These are phyloP conservation scores for Tirmania nivea DNA, from an alignment of 495 filamentous ascomycete genomes.

Conservation along the genomic window DNA sequence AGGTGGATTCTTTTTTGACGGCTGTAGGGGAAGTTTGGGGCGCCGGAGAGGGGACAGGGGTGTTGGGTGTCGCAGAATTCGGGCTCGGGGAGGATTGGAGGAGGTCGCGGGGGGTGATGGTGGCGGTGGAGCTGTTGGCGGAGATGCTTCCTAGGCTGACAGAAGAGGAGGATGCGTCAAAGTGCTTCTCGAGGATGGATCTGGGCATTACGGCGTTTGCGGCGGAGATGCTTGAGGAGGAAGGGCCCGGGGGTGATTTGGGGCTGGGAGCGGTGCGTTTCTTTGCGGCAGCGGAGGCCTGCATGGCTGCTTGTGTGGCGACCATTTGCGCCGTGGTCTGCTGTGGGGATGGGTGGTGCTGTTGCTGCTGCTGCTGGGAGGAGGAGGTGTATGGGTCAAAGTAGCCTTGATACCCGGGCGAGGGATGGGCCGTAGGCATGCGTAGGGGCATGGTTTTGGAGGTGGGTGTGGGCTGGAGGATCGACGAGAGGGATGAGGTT, in stretches of 20 bases:
- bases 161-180: conserved; percentile 2
- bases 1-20: conserved; percentile 13
- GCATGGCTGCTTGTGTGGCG: conserved; percentile 20
- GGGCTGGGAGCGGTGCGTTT: conserved; percentile 16
- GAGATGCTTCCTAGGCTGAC: background rate
- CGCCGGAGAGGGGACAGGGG: conserved; percentile 18
- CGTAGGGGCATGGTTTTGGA: conserved; percentile 2
- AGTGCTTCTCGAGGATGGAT: conserved; percentile 1
- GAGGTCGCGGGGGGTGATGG: conserved; percentile 6
- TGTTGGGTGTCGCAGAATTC: conserved; percentile 1
- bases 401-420: conserved; percentile 11
- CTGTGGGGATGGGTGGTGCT: conserved; percentile 19
- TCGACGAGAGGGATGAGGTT: conserved; percentile 12
- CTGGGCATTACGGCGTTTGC: conserved; percentile 6
- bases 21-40: conserved; percentile 3
- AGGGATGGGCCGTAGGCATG: conserved; percentile 1
- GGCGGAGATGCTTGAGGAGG: conserved; percentile 3
- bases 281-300: conserved; percentile 13
- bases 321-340: conserved; percentile 29
- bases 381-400: conserved; percentile 15
- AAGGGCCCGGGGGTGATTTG: conserved; percentile 9
- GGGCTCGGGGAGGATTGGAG: background rate
- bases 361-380: conserved; percentile 11
- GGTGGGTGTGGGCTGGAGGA: conserved; percentile 13
- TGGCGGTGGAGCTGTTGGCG: conserved; percentile 4